Conservation (phyloP, 352 stramenopile genomes). For the Lagenidium giganteum region DNA sequence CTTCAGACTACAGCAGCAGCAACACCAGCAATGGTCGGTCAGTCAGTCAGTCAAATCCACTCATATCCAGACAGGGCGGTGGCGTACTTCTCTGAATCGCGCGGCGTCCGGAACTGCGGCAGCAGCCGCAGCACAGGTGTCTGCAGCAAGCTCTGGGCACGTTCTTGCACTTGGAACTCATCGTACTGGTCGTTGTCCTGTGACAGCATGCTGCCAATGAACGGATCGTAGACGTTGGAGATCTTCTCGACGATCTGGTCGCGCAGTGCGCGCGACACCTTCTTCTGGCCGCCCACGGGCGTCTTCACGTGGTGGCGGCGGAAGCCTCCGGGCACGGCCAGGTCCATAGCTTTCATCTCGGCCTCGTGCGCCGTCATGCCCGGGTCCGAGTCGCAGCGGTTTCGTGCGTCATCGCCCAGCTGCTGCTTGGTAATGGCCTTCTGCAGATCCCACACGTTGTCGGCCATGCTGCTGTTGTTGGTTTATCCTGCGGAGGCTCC, state of each 20-base stretch:
- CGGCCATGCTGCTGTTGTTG: too few species aligned
- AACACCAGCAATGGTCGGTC: background rate
- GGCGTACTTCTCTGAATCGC: too few species aligned
- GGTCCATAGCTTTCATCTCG: slow-evolving; percentile 45
- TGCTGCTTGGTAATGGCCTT: slow-evolving; percentile 30
- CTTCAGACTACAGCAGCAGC: slow-evolving; percentile 9
- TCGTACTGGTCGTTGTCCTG: slow-evolving; percentile 82
- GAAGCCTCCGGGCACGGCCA: slow-evolving; percentile 66
- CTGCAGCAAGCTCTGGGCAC: slow-evolving; percentile 57
- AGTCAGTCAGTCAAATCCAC: too few species aligned
- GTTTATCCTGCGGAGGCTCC: too few species aligned
- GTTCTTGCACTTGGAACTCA: slow-evolving; percentile 61
- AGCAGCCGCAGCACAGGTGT: slow-evolving; percentile 42
- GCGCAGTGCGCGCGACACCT: slow-evolving; percentile 48
- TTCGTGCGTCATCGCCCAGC: slow-evolving; percentile 18
- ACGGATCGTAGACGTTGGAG: slow-evolving; percentile 73
- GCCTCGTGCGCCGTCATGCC: slow-evolving; percentile 7
- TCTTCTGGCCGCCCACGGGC: slow-evolving; percentile 16
- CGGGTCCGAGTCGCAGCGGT: slow-evolving; percentile 55
- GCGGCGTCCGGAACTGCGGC: slow-evolving; percentile 19
- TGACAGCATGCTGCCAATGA: slow-evolving; percentile 77
- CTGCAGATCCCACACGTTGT: slow-evolving; percentile 41
- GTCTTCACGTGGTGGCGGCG: slow-evolving; percentile 62
- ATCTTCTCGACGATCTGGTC: slow-evolving; percentile 72
- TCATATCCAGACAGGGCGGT: too few species aligned